These are phyloP conservation scores for Cercospora janseana DNA, from an alignment of 2,329 filamentous ascomycete genomes.

Conservation along the genomic window DNA sequence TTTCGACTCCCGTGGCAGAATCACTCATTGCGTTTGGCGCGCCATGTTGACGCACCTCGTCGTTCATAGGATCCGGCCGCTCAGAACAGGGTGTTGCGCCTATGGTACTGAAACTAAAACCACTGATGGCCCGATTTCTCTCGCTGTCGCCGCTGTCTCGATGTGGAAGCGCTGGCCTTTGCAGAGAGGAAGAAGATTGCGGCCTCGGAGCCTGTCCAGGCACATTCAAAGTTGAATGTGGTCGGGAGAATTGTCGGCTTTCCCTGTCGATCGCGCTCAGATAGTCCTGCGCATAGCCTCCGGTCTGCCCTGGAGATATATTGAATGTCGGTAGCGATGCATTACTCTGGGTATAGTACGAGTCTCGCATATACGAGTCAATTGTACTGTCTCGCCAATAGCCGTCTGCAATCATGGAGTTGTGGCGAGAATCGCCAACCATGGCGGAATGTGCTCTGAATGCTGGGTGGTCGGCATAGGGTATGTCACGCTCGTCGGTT, in stretches of 20 bases:
- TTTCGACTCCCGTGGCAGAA: not conserved
- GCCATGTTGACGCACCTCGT: not conserved
- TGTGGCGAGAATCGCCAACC: conserved; percentile 21
- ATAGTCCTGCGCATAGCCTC: conserved; percentile 4
- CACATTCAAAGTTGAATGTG: conserved; percentile 9
- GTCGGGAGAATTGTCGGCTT: conserved; percentile 12
- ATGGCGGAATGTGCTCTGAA: conserved; percentile 33
- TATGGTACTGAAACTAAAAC: conserved; percentile 25
- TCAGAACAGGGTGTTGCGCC: conserved; percentile 5
- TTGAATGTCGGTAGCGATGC: conserved; percentile 4
- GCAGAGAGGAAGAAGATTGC: conserved; percentile 21
- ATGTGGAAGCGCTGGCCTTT: conserved; percentile 22
- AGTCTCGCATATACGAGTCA: conserved; percentile 28
- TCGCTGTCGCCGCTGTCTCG: conserved; percentile 31
- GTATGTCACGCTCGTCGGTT: conserved; percentile 26
- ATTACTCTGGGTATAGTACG: conserved; percentile 12
- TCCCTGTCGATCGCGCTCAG: conserved; percentile 14
- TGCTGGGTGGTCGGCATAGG: conserved; percentile 35
- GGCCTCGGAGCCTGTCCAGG: conserved; percentile 15
- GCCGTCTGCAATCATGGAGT: conserved; percentile 19
- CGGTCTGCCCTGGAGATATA: conserved; percentile 1
- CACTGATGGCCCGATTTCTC: conserved; percentile 27
- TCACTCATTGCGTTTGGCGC: not conserved
- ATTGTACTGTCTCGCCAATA: conserved; percentile 31
- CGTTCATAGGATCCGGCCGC: conserved; percentile 2